Evolutionary conservation across 2,329 filamentous ascomycete genomes (phyloP).

Genomic region (Phialocephala subalpina): DNA sequence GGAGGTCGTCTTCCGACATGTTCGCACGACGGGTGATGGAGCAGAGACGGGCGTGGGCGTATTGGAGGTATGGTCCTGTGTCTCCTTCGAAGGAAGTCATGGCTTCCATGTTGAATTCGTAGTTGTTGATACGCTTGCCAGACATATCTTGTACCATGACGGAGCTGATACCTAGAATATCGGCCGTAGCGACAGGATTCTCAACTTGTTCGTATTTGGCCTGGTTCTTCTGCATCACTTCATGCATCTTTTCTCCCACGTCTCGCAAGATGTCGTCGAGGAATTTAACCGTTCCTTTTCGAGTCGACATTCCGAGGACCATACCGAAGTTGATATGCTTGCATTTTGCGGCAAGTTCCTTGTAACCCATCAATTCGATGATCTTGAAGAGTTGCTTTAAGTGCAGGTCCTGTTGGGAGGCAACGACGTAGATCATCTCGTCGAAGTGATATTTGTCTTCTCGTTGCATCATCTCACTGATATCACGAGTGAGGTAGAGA

Average conservation of each 20-base stretch:
- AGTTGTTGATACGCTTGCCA: conserved; percentile 82
- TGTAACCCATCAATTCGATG: conserved; percentile 73
- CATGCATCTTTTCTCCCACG: conserved; percentile 95
- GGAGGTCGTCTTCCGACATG: conserved; percentile 64
- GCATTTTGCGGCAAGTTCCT: conserved; percentile 72
- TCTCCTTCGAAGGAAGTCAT: conserved; percentile 89
- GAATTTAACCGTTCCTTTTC: conserved; percentile 79
- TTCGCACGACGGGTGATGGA: conserved; percentile 67
- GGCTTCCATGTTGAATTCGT: conserved; percentile 78
- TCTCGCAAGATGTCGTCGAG: conserved; percentile 75
- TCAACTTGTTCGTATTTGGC: conserved; percentile 91
- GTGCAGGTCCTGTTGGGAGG: conserved; percentile 76
- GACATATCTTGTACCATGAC: conserved; percentile 99
- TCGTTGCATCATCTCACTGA: conserved; percentile 75
- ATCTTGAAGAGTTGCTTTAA: conserved; percentile 81
- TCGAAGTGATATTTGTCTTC: conserved; percentile 72
- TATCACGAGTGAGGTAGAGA: conserved; percentile 80
- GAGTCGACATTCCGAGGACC: conserved; percentile 75
- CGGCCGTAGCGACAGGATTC: conserved; percentile 81
- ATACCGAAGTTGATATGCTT: conserved; percentile 81
- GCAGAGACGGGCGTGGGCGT: conserved; percentile 77
- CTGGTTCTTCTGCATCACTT: conserved; percentile 91
- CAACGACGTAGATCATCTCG: conserved; percentile 83
- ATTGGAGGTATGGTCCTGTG: conserved; percentile 86
- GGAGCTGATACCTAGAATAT: conserved; percentile 89